Percentiles rank a stretch among this genome's conserved stretches.
phyloP scores from a whole-genome alignment of 768 basidiomycete species.

The Cantharellus cinnabarinus region DNA sequence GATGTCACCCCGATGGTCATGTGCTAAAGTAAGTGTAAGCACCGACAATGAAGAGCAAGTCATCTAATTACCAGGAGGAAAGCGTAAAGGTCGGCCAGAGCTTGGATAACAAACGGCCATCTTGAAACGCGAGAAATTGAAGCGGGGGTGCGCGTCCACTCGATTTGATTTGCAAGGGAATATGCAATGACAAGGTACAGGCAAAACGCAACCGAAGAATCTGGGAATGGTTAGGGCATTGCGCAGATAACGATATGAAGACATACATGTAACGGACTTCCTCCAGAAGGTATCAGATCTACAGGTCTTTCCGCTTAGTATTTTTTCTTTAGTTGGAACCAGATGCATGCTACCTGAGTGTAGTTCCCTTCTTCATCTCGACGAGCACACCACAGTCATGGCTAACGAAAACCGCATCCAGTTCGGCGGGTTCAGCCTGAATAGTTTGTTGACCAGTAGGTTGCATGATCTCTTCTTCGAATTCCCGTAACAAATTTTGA shows the following conservation, averaged over 20 bases:
- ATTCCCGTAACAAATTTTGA: slow-evolving; percentile 35
- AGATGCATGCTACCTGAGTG: slow-evolving; percentile 31
- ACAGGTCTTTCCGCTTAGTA: not conserved
- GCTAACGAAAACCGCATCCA: slow-evolving; percentile 53
- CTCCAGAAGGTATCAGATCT: slow-evolving; percentile 37
- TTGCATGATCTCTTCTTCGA: slow-evolving; percentile 52
- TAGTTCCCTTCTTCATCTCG: slow-evolving; percentile 42
- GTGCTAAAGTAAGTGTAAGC: slow-evolving; percentile 23
- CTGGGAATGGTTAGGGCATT: slow-evolving; percentile 20
- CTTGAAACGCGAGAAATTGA: slow-evolving; percentile 60
- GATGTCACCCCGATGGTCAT: slow-evolving; percentile 75
- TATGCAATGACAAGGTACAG: slow-evolving; percentile 45
- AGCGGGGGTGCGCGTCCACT: slow-evolving; percentile 55
- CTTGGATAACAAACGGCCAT: slow-evolving; percentile 66
- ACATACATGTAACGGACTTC: slow-evolving; percentile 43
- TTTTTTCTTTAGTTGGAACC: not conserved
- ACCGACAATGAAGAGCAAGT: not conserved
- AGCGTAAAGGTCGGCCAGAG: slow-evolving; percentile 59
- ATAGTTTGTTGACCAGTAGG: slow-evolving; percentile 54
- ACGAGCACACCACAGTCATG: slow-evolving; percentile 61
- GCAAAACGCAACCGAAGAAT: slow-evolving; percentile 50
- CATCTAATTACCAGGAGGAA: slow-evolving; percentile 41
- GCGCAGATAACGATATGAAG: not conserved
- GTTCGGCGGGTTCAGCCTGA: slow-evolving; percentile 30
- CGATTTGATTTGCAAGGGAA: slow-evolving; percentile 54